Evolutionary conservation across 371 early-diverging fungal species (phyloP).

Genomic region (Mucor racemosus): DNA sequence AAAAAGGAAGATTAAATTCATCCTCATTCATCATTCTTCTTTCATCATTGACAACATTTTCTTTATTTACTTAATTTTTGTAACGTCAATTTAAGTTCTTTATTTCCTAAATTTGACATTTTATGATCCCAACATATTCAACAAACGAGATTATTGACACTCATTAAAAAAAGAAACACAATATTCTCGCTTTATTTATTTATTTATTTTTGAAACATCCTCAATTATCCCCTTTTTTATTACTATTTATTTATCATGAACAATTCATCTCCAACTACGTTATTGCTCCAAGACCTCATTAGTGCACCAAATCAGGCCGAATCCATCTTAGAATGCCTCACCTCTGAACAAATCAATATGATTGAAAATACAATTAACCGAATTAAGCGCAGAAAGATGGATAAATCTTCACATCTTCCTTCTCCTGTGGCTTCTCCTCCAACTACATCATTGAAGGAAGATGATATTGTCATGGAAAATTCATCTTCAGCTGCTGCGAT

Average conservation of each 20-base stretch:
- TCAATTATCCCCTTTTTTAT: not conserved
- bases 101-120: slow-evolving; percentile 20
- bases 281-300: slow-evolving; percentile 42
- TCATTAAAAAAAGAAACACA: slow-evolving; percentile 22
- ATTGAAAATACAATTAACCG: slow-evolving; percentile 46
- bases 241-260: slow-evolving; percentile 12
- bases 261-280: slow-evolving; percentile 18
- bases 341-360: slow-evolving; percentile 43
- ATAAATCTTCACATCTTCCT: slow-evolving; percentile 25
- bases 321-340: slow-evolving; percentile 38
- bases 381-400: slow-evolving; percentile 48
- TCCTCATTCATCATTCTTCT: not conserved
- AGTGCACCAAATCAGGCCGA: slow-evolving; percentile 46
- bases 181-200: slow-evolving; percentile 20
- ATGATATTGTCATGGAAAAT: slow-evolving; percentile 10
- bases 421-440: slow-evolving; percentile 21
- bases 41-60: slow-evolving; percentile 12
- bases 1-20: not conserved
- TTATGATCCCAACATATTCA: slow-evolving; percentile 30
- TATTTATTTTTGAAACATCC: slow-evolving; percentile 11
- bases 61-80: slow-evolving; percentile 3
- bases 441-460: slow-evolving; percentile 4
- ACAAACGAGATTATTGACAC: slow-evolving; percentile 30
- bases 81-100: slow-evolving; percentile 18
- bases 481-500: slow-evolving; percentile 31